Percentiles rank a stretch among this genome's conserved stretches.
Evolutionary conservation across 306 rosid genomes (phyloP).

Genomic region (Castanopsis chinensis): DNA sequence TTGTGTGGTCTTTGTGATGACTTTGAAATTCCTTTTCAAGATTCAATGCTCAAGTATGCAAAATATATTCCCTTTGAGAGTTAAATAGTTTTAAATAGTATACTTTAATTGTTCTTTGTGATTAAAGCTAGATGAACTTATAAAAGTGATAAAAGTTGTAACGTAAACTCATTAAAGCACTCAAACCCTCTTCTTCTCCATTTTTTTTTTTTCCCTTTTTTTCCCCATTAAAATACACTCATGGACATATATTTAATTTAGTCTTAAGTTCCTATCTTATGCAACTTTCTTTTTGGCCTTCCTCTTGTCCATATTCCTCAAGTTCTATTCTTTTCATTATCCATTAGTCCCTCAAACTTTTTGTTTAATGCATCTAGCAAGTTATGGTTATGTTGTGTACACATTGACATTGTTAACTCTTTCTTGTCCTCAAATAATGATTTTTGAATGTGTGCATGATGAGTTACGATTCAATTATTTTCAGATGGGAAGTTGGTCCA

Average conservation of each 20-base stretch:
- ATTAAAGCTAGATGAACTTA: not conserved
- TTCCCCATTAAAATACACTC: not conserved
- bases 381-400: not conserved
- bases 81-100: not conserved
- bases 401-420: slow-evolving; percentile 4
- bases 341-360: not conserved
- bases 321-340: not conserved
- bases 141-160: slow-evolving; percentile 1
- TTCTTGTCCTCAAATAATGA: not conserved
- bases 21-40: slow-evolving; percentile 66
- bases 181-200: not conserved
- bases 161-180: not conserved
- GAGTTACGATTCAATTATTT: slow-evolving; percentile 23
- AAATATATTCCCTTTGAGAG: slow-evolving; percentile 12
- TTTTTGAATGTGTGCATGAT: slow-evolving; percentile 21
- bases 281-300: slow-evolving; percentile 6
- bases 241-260: not conserved
- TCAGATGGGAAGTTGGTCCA: slow-evolving; percentile 84
- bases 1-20: slow-evolving; percentile 68
- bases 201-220: too few relatives aligned
- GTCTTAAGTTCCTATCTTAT: not conserved
- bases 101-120: not conserved
- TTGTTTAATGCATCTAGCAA: not conserved
- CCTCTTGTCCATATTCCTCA: slow-evolving; percentile 4
- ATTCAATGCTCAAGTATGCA: slow-evolving; percentile 71